phyloP scores from a whole-genome alignment of 2,329 filamentous ascomycete genomes.

The Apiospora aurea region DNA sequence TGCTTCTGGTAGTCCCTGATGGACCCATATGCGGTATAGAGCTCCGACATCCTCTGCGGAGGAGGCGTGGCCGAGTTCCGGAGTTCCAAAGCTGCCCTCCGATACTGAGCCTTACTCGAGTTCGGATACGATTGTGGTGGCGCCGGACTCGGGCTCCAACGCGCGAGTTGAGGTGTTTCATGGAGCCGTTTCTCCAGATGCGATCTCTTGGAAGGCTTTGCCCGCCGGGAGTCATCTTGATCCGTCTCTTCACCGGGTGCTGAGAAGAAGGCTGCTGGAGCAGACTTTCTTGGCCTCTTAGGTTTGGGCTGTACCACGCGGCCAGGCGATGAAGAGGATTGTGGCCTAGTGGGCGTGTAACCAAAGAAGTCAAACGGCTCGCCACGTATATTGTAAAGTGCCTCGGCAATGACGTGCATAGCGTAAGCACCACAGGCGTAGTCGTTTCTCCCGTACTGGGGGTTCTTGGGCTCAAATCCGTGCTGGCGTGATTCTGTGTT shows the following conservation, averaged over 20 bases:
- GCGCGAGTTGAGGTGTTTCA: slow-evolving; percentile 8
- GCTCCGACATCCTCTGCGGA: slow-evolving; percentile 21
- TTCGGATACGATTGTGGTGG: slow-evolving; percentile 24
- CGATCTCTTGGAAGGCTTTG: slow-evolving; percentile 23
- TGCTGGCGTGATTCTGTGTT: neutral
- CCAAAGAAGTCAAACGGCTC: slow-evolving; percentile 43
- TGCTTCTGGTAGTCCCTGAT: slow-evolving; percentile 11
- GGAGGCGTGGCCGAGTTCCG: slow-evolving; percentile 34
- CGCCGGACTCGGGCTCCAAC: slow-evolving; percentile 5
- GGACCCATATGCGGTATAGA: slow-evolving; percentile 21
- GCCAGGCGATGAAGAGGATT: neutral
- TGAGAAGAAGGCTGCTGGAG: slow-evolving; percentile 43
- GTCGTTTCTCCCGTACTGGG: slow-evolving; percentile 42
- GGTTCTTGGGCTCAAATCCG: slow-evolving; percentile 37
- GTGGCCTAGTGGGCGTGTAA: slow-evolving; percentile 41
- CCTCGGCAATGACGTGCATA: slow-evolving; percentile 42
- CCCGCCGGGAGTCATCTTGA: slow-evolving; percentile 20
- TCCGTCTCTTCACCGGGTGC: slow-evolving; percentile 2
- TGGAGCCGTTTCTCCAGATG: slow-evolving; percentile 15
- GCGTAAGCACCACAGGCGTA: slow-evolving; percentile 43
- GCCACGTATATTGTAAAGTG: slow-evolving; percentile 40
- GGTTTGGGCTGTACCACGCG: slow-evolving; percentile 32
- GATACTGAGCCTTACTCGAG: slow-evolving; percentile 35
- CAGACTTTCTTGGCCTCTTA: slow-evolving; percentile 49
- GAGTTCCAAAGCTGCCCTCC: slow-evolving; percentile 36